Evolutionary conservation across 352 stramenopile genomes (phyloP).

Genomic region (Phytophthora pluvialis): DNA sequence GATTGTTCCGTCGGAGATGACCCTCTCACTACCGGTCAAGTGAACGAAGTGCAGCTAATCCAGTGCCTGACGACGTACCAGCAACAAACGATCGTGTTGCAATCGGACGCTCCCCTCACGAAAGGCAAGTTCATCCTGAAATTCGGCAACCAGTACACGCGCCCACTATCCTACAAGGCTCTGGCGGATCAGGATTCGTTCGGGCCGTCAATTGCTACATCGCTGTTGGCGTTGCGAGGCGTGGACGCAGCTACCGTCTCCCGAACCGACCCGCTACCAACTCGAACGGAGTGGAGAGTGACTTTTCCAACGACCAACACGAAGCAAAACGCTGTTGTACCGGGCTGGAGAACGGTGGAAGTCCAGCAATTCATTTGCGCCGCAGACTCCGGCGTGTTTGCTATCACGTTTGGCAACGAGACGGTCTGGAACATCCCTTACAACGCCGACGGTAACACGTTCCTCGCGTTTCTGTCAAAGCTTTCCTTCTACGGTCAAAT

Average conservation of each 20-base stretch:
- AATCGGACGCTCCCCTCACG: slow-evolving; percentile 49
- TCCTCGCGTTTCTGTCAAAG: slow-evolving; percentile 43
- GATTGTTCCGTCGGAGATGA: slow-evolving; percentile 72
- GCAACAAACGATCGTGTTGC: slow-evolving; percentile 60
- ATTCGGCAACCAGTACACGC: slow-evolving; percentile 71
- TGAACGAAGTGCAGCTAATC: slow-evolving; percentile 71
- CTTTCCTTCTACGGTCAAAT: slow-evolving; percentile 58
- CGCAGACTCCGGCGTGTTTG: slow-evolving; percentile 62
- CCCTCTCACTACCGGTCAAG: slow-evolving; percentile 60
- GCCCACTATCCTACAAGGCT: slow-evolving; percentile 64
- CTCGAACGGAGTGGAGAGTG: slow-evolving; percentile 55
- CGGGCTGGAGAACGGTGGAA: slow-evolving; percentile 66
- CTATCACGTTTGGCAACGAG: slow-evolving; percentile 60
- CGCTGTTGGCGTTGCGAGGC: slow-evolving; percentile 50
- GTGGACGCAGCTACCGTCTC: slow-evolving; percentile 49
- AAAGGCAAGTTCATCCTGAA: slow-evolving; percentile 63
- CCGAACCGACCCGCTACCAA: slow-evolving; percentile 35
- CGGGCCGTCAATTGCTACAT: slow-evolving; percentile 54
- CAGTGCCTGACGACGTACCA: slow-evolving; percentile 66
- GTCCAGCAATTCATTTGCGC: slow-evolving; percentile 85
- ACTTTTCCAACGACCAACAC: slow-evolving; percentile 55
- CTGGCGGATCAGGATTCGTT: slow-evolving; percentile 51
- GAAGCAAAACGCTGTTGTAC: slow-evolving; percentile 55
- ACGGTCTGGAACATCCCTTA: slow-evolving; percentile 66
- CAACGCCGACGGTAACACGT: slow-evolving; percentile 65